Base-by-base conservation (phyloP, 2,329 filamentous ascomycete genomes). In the Diaporthe citriasiana region DNA sequence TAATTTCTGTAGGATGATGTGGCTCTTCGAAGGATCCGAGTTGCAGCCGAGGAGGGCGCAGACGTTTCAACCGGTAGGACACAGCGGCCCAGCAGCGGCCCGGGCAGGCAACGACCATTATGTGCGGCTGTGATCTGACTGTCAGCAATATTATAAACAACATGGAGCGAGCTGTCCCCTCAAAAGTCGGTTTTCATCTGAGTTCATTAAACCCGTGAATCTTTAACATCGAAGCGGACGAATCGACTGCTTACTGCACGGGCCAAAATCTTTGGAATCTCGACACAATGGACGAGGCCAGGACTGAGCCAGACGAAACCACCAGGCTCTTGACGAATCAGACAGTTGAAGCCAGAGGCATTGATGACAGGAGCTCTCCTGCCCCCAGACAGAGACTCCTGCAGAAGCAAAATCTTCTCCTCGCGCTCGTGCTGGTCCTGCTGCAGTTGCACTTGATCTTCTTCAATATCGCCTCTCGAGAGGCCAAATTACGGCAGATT, bases 21-120 rank as follows among this genome's bases (percentile, higher is more conserved):
- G 25, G 10, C 25, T n/a, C 55, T n/a, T 57, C 17, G 59, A 63
- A 63, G 59, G 59, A 63, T 63, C 56, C 59, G 59, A 63, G 57
- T 33, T 10, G 27, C 40, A 47, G 59, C 40, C 9, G 25, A 47
- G 3, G 57, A 12, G 57, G 57, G 25, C 25, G 56, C 57, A 22
- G 38, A 63, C 27, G 25, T 30, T 33, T 33, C 40, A 13, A 47
- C 33, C 5, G 19, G 3, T 9, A 12, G n/a, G 19, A 13, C n/a
- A 22, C 38, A 12, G 40, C 25, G 7, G 40, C 40, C 27, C 40
- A 63, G n/a, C 38, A 12, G 40, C 25, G 7, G 40, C 40, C 27
- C 40, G n/a, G n/a, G n/a, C n/a, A 63, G 40, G 59, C 59, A 63
- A 17, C 59, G 17, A 15, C 19, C 56, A 60, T 1, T 5, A 6